Evolutionary conservation across 75 land plant species (phyloP).

Genomic region (Picea glauca): DNA sequence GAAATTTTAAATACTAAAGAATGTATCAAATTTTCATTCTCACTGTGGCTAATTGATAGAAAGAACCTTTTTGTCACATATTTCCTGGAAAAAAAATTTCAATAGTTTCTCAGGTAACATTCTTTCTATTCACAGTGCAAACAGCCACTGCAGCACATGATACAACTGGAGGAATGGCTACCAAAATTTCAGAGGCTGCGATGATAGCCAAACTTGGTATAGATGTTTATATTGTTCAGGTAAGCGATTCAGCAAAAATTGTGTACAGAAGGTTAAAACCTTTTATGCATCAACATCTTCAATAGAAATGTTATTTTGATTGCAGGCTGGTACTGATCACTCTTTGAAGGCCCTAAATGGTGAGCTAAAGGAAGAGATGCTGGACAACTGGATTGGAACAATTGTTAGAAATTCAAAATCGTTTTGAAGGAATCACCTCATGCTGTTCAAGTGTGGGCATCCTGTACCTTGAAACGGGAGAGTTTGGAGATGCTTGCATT

Average conservation of each 20-base stretch:
- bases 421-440: too few species aligned
- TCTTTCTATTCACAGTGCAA: slow-evolving; percentile 39
- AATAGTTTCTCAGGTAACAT: not conserved
- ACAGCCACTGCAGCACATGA: slow-evolving; percentile 78
- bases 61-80: too few species aligned
- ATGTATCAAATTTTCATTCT: too few species aligned
- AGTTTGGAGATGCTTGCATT: too few species aligned
- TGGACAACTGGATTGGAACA: slow-evolving; percentile 74
- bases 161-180: slow-evolving; percentile 97
- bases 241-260: not conserved
- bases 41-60: too few species aligned
- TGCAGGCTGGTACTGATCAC: slow-evolving; percentile 73
- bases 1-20: too few species aligned
- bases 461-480: too few species aligned
- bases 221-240: slow-evolving; percentile 89
- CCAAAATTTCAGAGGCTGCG: slow-evolving; percentile 96
- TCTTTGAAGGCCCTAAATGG: slow-evolving; percentile 67
- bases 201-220: slow-evolving; percentile 81
- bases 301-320: not conserved
- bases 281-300: not conserved
- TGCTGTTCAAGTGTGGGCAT: too few species aligned
- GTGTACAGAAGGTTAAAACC: not conserved
- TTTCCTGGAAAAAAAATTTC: too few species aligned
- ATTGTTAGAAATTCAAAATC: slow-evolving; percentile 29
- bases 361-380: slow-evolving; percentile 19